Conservation (phyloP, 345 rosid species). For the Populus ilicifolia region DNA sequence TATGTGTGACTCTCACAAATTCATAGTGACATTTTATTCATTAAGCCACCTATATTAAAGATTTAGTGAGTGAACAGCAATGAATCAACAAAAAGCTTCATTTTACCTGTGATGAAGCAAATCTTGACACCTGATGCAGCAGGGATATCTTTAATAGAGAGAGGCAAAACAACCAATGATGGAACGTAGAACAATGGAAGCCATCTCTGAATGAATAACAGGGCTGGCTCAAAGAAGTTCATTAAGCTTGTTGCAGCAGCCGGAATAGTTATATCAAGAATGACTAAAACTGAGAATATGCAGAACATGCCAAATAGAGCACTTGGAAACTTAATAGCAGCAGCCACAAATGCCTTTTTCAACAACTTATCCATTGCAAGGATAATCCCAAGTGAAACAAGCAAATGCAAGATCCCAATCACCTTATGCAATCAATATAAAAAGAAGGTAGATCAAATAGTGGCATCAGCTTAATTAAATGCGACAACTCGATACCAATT, state of each 20-base stretch:
- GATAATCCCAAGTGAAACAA: constrained; percentile 75
- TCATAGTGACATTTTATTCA: background rate
- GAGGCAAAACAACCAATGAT: constrained; percentile 81
- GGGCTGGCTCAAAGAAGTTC: constrained; percentile 80
- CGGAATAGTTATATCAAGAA: constrained; percentile 61
- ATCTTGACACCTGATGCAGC: constrained; percentile 88
- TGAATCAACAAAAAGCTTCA: background rate
- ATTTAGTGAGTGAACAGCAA: too few species aligned
- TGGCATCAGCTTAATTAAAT: background rate
- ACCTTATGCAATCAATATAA: constrained; percentile 34
- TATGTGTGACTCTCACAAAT: background rate
- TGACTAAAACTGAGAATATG: constrained; percentile 68
- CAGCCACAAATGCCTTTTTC: constrained; percentile 71
- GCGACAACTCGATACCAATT: background rate
- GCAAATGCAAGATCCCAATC: constrained; percentile 57
- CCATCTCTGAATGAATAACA: constrained; percentile 89
- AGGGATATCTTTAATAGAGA: constrained; percentile 83
- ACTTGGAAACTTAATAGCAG: constrained; percentile 93
- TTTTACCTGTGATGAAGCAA: constrained; percentile 66
- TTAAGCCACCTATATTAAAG: background rate
- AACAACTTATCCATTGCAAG: constrained; percentile 70
- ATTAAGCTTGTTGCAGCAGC: constrained; percentile 62
- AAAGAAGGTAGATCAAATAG: background rate
- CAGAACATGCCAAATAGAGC: constrained; percentile 96
- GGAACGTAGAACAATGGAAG: constrained; percentile 95